Conservation (phyloP, 2,329 filamentous ascomycete genomes). For the Leptodontidium sp. region DNA sequence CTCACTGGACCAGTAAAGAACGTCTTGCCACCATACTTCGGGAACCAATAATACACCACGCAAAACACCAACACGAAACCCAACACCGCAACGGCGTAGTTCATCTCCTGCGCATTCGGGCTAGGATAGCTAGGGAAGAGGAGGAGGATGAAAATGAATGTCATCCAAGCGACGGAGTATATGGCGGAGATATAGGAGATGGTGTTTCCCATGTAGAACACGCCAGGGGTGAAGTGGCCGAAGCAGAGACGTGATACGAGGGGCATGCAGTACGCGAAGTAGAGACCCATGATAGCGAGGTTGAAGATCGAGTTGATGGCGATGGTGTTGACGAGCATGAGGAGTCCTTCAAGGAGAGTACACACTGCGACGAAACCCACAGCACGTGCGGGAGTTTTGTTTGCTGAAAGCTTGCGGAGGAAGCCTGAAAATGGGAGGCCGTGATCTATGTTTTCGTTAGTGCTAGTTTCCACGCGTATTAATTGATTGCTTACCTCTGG, state of each 20-base stretch:
- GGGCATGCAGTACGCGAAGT: conserved; percentile 48
- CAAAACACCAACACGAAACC: conserved; percentile 45
- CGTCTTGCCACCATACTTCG: conserved; percentile 43
- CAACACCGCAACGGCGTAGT: conserved; percentile 45
- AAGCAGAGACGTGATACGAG: conserved; percentile 44
- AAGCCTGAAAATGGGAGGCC: conserved; percentile 45
- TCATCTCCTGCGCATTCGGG: conserved; percentile 43
- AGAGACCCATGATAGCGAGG: conserved; percentile 47
- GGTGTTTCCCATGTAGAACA: conserved; percentile 45
- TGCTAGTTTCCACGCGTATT: background rate
- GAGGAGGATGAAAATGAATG: conserved; percentile 45
- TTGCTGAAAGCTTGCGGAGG: conserved; percentile 42
- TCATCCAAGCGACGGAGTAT: conserved; percentile 46
- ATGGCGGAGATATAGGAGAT: conserved; percentile 41
- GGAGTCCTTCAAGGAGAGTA: conserved; percentile 44
- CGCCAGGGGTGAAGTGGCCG: conserved; percentile 43
- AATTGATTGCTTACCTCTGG: conserved; percentile 38
- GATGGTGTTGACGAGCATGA: conserved; percentile 47
- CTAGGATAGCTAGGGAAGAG: conserved; percentile 43
- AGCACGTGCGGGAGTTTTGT: conserved; percentile 45
- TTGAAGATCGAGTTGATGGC: conserved; percentile 48
- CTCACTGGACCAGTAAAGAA: conserved; percentile 45
- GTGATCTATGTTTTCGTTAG: conserved; percentile 39
- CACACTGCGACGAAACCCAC: conserved; percentile 43
- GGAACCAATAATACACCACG: conserved; percentile 44